A percentile compares a stretch with the other conserved stretches of the same genome.
These are phyloP conservation scores for Ogataea angusta DNA, from an alignment of 805 yeast genomes.

Conservation along the genomic window DNA sequence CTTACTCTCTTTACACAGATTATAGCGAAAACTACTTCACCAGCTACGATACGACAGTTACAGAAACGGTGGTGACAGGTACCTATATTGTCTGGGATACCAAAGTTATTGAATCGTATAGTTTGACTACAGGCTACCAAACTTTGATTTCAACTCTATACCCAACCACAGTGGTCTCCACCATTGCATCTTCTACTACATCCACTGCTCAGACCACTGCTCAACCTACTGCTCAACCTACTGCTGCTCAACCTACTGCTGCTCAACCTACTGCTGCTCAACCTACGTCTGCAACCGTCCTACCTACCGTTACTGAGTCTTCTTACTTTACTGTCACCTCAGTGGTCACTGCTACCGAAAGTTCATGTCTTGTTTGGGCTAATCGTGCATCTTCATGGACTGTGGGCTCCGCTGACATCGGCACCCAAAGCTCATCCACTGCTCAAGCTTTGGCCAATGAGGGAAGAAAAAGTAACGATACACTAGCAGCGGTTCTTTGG, in stretches of 20 bases:
- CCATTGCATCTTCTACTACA: background rate
- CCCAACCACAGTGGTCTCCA: conserved; percentile 8
- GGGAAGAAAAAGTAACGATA: background rate
- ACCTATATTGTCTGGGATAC: conserved; percentile 17
- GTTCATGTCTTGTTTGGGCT: conserved; percentile 6
- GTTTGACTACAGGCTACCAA: conserved; percentile 11
- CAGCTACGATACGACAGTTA: conserved; percentile 2
- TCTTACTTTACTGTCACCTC: conserved; percentile 7
- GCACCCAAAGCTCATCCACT: background rate
- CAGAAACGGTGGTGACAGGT: conserved; percentile 8
- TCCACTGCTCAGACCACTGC: background rate
- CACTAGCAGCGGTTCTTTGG: background rate
- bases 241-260: conserved; percentile 6
- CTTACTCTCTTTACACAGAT: conserved; percentile 8
- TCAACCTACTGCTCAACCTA: conserved; percentile 3
- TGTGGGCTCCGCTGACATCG: background rate
- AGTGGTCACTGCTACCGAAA: conserved; percentile 1
- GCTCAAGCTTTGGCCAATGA: background rate
- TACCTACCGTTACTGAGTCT: background rate
- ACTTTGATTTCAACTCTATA: conserved; percentile 15
- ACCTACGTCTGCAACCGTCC: conserved; percentile 4
- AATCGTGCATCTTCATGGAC: conserved; percentile 4
- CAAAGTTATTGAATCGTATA: conserved; percentile 7
- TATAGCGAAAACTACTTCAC: conserved; percentile 3
- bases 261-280: conserved; percentile 7